phyloP scores from a whole-genome alignment of 129 eudicot genomes.

The Flaveria linearis region DNA sequence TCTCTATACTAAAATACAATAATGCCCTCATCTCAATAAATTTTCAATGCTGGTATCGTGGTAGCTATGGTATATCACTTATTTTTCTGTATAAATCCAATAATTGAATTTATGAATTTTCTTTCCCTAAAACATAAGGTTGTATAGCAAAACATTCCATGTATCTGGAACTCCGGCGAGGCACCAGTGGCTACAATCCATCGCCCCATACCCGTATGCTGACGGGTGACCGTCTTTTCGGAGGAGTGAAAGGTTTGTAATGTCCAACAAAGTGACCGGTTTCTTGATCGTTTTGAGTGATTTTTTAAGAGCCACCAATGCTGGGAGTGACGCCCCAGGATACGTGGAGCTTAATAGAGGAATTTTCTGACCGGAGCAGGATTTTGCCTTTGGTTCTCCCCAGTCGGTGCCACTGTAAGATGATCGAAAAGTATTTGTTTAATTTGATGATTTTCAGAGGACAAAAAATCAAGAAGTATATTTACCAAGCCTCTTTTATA shows the following conservation, averaged over 20 bases:
- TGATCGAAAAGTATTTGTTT: too few relatives aligned
- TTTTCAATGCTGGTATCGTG: neutral
- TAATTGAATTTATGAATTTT: conserved; percentile 18
- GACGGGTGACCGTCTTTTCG: conserved; percentile 93
- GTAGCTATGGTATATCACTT: conserved; percentile 22
- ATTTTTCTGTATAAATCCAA: conserved; percentile 29
- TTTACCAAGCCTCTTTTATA: too few relatives aligned
- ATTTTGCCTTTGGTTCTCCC: conserved; percentile 60
- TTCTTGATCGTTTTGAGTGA: conserved; percentile 57
- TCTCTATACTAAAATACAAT: conserved; percentile 30
- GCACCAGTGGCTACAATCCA: conserved; percentile 99
- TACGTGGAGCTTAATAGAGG: conserved; percentile 57
- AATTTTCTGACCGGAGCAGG: conserved; percentile 59
- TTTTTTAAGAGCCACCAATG: conserved; percentile 54
- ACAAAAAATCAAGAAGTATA: too few relatives aligned
- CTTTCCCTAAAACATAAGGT: conserved; percentile 41
- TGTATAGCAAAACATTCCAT: conserved; percentile 80
- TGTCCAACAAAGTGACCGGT: conserved; percentile 64
- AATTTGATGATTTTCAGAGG: too few relatives aligned
- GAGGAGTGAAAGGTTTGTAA: conserved; percentile 65
- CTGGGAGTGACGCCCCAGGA: conserved; percentile 59
- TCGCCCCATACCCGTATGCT: conserved; percentile 53
- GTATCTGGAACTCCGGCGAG: conserved; percentile 89
- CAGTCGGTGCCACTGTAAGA: conserved; percentile 64
- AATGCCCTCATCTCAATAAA: conserved; percentile 1